phyloP scores from a whole-genome alignment of 805 yeast species.

The Wickerhamomyces bisporus region DNA sequence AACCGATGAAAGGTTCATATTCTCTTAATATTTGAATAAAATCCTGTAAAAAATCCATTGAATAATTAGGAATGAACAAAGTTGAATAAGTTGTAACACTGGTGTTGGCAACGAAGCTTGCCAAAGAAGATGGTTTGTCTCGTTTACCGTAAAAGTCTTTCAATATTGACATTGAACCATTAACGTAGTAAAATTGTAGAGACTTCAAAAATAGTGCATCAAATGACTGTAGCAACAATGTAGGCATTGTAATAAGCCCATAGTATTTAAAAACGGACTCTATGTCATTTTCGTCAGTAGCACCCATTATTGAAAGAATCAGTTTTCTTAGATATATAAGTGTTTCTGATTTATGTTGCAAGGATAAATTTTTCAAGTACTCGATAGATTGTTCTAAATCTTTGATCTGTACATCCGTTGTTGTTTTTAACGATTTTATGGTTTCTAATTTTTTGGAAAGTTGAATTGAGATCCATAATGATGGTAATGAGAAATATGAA shows the following conservation, averaged over 20 bases:
- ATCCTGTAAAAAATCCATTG: slow-evolving; percentile 14
- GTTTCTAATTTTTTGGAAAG: slow-evolving; percentile 10
- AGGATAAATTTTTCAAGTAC: slow-evolving; percentile 2
- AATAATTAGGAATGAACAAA: slow-evolving; percentile 18
- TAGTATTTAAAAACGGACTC: slow-evolving; percentile 4
- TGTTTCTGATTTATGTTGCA: slow-evolving; percentile 5
- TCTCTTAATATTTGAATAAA: slow-evolving; percentile 11
- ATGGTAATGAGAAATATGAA: slow-evolving; percentile 6
- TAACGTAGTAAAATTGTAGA: slow-evolving; percentile 10
- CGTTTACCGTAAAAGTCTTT: slow-evolving; percentile 12
- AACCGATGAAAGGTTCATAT: slow-evolving; percentile 4
- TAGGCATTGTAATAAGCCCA: slow-evolving; percentile 7
- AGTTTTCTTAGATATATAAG: slow-evolving; percentile 7
- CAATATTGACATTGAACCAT: slow-evolving; percentile 14
- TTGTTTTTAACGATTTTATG: background rate
- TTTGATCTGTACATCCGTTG: slow-evolving; percentile 2
- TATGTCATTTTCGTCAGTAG: slow-evolving; percentile 7
- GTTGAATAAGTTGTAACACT: slow-evolving; percentile 4
- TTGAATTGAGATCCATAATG: slow-evolving; percentile 17
- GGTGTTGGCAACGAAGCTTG: slow-evolving; percentile 10
- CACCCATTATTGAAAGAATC: slow-evolving; percentile 10
- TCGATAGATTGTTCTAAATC: slow-evolving; percentile 2
- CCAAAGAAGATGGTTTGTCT: slow-evolving; percentile 13
- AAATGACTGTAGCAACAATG: slow-evolving; percentile 12
- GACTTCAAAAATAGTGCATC: slow-evolving; percentile 10